Evolutionary conservation across 208 protist species (phyloP), one percentile per base, ranked within the genome.

Genomic region (Crithidia brevicula): DNA sequence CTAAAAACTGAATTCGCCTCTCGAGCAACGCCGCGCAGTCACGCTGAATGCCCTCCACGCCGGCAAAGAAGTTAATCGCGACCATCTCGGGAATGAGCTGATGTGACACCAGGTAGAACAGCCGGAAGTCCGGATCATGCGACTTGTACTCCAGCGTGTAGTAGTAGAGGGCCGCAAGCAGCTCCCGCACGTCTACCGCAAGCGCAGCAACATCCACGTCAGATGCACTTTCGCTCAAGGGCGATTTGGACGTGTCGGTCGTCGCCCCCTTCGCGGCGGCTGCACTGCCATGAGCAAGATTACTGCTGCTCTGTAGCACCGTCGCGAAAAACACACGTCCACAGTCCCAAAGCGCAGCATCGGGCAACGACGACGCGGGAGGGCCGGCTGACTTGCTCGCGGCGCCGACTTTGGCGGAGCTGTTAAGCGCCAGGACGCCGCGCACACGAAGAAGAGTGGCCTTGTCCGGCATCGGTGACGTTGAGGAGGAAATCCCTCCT

Each of bases 31-130:
- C 56, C 8, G 43, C 59, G 54, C 81, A 80, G 4, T 85, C 81
- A 7, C 53, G 67, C 59, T 88, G 71, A 22, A 96, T 53, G 6
- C 81, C 81, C 52, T 94, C 85, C 10, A 96, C 30, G 38, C 77
- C 86, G 0, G 82, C 86, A 74, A 83, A 96, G 59, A 96, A 96
- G 59, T 96, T 96, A 34, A 96, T 77, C 1, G 72, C 91, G 20
- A 92, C 86, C 72, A 88, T 72, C 66, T 96, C 91, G 2, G 91
- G 88, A 28, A 96, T 73, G 30, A 91, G 80, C 59, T 96, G 91
- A 62, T 94, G 88, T 3, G 91, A 82, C 13, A 93, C 78, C 18
- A 96, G 74, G 74, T 91, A 93, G 50, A 96, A 96, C 20, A 96
- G 81, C 10, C 84, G 81, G 68, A 93, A 91, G 72, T 96, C 91